Percentiles rank a stretch among this genome's conserved stretches.
These are phyloP conservation scores for Tritrichomonas musculus DNA, from an alignment of 208 protist genomes.

Conservation along the genomic window DNA sequence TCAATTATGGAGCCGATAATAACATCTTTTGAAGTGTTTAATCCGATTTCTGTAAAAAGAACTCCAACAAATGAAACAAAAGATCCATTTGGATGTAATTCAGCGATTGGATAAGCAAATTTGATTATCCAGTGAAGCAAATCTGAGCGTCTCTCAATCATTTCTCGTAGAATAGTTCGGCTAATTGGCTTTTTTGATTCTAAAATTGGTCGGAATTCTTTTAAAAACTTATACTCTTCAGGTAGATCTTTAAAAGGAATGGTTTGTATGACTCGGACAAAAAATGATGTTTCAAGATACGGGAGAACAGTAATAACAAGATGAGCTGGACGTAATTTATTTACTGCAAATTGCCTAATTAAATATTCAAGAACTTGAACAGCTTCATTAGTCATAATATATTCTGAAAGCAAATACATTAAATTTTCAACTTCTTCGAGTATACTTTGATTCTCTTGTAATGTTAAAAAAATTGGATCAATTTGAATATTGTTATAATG, in stretches of 20 bases:
- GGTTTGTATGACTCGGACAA: neutral
- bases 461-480: slow-evolving; percentile 24
- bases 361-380: slow-evolving; percentile 29
- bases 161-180: neutral
- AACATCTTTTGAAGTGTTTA: neutral
- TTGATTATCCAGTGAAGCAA: neutral
- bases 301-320: neutral
- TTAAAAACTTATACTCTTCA: neutral
- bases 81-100: neutral
- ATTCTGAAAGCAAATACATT: neutral
- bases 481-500: neutral
- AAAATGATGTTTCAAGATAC: slow-evolving; percentile 11
- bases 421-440: neutral
- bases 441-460: neutral
- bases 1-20: neutral
- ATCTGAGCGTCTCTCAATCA: neutral
- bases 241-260: neutral
- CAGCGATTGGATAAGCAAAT: neutral
- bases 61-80: slow-evolving; percentile 4
- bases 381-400: neutral
- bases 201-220: neutral
- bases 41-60: neutral
- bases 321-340: neutral
- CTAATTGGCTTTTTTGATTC: neutral
- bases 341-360: slow-evolving; percentile 25